Percentiles rank a stretch among this genome's conserved stretches.
Conservation (phyloP, 306 rosid species). For the Malus asiatica region DNA sequence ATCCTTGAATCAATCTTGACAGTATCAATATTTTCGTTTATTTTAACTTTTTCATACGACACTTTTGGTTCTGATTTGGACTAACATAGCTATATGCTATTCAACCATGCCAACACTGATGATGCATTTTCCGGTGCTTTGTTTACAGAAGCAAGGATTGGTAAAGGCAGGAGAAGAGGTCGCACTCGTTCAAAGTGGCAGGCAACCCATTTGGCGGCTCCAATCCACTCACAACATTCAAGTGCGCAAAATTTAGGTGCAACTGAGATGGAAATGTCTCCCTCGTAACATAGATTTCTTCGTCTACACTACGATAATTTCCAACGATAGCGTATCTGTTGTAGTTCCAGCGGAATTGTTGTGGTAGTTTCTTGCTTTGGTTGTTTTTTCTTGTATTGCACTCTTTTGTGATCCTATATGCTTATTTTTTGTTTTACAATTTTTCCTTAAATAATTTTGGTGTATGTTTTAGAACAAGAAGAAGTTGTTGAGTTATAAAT, state of each 20-base stretch:
- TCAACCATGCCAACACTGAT: not conserved
- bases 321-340: not conserved
- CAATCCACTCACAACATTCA: constrained; percentile 96
- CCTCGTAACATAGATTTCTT: constrained; percentile 1
- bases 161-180: constrained; percentile 95
- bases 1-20: not conserved
- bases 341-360: constrained; percentile 4
- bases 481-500: not conserved
- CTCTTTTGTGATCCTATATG: not conserved
- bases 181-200: constrained; percentile 92
- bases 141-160: constrained; percentile 80
- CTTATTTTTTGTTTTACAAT: not conserved
- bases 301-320: not conserved
- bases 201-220: constrained; percentile 98
- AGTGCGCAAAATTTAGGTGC: constrained; percentile 57
- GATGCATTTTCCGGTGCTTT: not conserved
- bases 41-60: not conserved
- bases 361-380: not conserved
- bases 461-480: not conserved
- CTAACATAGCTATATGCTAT: not conserved
- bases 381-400: not conserved
- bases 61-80: not conserved
- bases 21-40: not conserved
- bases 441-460: not conserved
- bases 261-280: not conserved